Evolutionary conservation across 768 basidiomycete genomes (phyloP).

Genomic region (Mrakia frigida): DNA sequence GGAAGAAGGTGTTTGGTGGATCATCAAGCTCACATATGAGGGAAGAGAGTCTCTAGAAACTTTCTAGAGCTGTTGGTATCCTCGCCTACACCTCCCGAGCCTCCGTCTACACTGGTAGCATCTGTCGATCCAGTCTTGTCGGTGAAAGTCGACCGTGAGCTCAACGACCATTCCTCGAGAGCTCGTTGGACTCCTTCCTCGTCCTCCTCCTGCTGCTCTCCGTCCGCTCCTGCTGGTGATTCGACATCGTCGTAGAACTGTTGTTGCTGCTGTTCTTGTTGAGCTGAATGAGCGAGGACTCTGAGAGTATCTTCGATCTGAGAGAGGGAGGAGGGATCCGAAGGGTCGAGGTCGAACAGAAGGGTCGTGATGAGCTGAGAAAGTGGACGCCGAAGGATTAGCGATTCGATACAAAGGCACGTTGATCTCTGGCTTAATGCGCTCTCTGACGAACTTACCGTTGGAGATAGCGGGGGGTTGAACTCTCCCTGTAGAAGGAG

Average conservation of each 20-base stretch:
- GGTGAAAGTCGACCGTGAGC: not conserved
- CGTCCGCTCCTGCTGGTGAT: not conserved
- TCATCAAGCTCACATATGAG: slow-evolving; percentile 22
- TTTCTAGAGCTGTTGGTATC: not conserved
- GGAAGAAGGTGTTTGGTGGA: no score
- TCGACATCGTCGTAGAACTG: not conserved
- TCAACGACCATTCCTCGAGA: slow-evolving; percentile 16
- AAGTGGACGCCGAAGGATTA: no score
- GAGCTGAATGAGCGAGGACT: slow-evolving; percentile 13
- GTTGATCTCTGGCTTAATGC: not conserved
- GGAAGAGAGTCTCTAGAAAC: slow-evolving; percentile 27
- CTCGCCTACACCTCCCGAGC: not conserved
- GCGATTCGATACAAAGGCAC: no score
- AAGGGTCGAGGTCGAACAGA: slow-evolving; percentile 16
- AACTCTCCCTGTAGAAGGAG: slow-evolving; percentile 17
- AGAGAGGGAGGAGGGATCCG: slow-evolving; percentile 8
- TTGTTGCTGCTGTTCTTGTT: not conserved
- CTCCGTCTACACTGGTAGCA: not conserved
- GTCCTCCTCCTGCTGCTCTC: not conserved
- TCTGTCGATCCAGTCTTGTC: not conserved
- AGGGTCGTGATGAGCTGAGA: slow-evolving; percentile 24
- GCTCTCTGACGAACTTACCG: not conserved
- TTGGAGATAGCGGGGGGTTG: slow-evolving; percentile 25
- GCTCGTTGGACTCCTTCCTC: slow-evolving; percentile 6
- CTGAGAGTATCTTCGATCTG: slow-evolving; percentile 21